Evolutionary conservation across 1,284 basidiomycete species (phyloP).

Genomic region (Tilletiaria anomala): DNA sequence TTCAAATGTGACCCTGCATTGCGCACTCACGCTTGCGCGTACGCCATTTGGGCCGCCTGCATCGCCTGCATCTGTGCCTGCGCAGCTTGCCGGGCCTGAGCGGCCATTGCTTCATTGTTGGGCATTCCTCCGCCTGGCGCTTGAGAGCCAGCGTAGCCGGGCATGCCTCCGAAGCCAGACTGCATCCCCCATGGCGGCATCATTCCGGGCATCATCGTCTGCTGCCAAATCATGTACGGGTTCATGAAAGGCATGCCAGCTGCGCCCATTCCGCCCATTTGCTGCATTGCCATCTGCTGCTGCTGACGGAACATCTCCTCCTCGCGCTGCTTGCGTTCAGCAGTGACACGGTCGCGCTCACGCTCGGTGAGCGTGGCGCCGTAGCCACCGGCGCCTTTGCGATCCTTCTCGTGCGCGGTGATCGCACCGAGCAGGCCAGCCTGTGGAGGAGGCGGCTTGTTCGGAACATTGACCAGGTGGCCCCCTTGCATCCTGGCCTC

Average conservation of each 20-base stretch:
- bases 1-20: constrained; percentile 3
- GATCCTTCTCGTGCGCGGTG: constrained; percentile 81
- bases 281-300: constrained; percentile 67
- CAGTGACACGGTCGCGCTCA: constrained; percentile 62
- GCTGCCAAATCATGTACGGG: constrained; percentile 27
- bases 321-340: constrained; percentile 58
- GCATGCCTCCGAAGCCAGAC: constrained; percentile 5
- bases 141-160: constrained; percentile 30
- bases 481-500: constrained; percentile 74
- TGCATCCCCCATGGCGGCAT: constrained; percentile 3
- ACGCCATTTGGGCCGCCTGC: constrained; percentile 35
- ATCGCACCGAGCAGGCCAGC: constrained; percentile 90
- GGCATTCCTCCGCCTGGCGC: too few species aligned
- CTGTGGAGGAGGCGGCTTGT: constrained; percentile 86
- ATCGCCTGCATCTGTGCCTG: constrained; percentile 14
- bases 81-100: too few species aligned
- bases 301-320: constrained; percentile 77
- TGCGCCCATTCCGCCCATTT: constrained; percentile 1
- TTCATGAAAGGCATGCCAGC: constrained; percentile 11
- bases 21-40: constrained; percentile 20
- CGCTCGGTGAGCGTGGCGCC: constrained; percentile 87
- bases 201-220: constrained; percentile 41
- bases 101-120: constrained; percentile 34
- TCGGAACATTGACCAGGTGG: constrained; percentile 79
- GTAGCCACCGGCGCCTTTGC: constrained; percentile 82